Evolutionary conservation across 208 protist species (phyloP).

Genomic region (Leishmania gerbilli): DNA sequence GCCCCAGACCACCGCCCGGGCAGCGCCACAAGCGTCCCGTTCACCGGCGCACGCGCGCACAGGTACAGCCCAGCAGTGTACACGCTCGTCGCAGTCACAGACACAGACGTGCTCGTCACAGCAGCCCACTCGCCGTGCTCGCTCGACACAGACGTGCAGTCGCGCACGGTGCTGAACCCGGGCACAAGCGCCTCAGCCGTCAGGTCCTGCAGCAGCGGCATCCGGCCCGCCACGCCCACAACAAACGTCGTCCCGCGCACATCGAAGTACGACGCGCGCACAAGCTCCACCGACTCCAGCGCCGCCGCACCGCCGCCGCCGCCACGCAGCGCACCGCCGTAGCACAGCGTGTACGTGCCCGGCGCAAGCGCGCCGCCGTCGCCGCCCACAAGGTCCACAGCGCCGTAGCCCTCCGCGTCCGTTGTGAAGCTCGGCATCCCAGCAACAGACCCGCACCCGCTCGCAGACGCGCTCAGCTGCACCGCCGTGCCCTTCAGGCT

Average conservation of each 20-base stretch:
- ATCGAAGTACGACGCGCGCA: slow-evolving; percentile 46
- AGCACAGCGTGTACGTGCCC: slow-evolving; percentile 68
- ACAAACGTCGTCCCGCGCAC: slow-evolving; percentile 51
- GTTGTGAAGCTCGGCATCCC: slow-evolving; percentile 52
- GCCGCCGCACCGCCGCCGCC: slow-evolving; percentile 7
- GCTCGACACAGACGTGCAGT: slow-evolving; percentile 34
- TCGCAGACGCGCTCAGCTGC: slow-evolving; percentile 32
- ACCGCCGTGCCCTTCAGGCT: slow-evolving; percentile 41
- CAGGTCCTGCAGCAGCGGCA: slow-evolving; percentile 58
- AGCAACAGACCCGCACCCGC: slow-evolving; percentile 24
- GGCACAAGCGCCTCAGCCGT: slow-evolving; percentile 28
- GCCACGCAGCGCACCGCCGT: slow-evolving; percentile 9
- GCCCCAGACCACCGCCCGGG: slow-evolving; percentile 13
- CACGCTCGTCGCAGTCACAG: slow-evolving; percentile 37
- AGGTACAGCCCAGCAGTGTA: slow-evolving; percentile 37
- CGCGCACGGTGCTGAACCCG: slow-evolving; percentile 52
- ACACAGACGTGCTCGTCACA: slow-evolving; percentile 31
- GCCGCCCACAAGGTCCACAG: slow-evolving; percentile 35
- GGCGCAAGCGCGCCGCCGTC: slow-evolving; percentile 24
- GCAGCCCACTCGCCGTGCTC: slow-evolving; percentile 49
- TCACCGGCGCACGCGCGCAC: slow-evolving; percentile 53
- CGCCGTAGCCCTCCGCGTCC: slow-evolving; percentile 46
- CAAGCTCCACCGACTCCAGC: slow-evolving; percentile 43
- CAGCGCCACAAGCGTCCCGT: slow-evolving; percentile 45
- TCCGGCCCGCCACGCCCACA: slow-evolving; percentile 40